Evolutionary conservation across 805 yeast genomes (phyloP).

Genomic region (Starmerella stigmatis): DNA sequence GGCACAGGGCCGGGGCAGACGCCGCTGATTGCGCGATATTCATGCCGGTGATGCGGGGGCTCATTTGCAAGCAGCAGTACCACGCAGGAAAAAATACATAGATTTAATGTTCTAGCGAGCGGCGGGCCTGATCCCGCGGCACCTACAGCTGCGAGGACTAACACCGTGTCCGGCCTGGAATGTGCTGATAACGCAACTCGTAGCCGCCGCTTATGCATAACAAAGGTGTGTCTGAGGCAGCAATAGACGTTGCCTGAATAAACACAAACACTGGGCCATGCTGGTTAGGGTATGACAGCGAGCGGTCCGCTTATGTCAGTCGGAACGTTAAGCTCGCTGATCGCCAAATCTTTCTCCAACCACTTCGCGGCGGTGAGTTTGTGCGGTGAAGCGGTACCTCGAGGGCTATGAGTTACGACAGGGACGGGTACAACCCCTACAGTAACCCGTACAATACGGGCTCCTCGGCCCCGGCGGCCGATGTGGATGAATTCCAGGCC

Average conservation of each 20-base stretch:
- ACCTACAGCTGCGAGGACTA: background rate
- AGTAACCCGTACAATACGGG: constrained; percentile 8
- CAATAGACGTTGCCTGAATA: constrained; percentile 1
- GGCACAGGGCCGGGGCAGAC: background rate
- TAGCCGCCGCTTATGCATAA: background rate
- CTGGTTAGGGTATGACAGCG: background rate
- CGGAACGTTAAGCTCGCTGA: background rate
- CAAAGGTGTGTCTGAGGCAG: background rate
- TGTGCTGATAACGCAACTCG: background rate
- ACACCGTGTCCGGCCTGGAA: background rate
- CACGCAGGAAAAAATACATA: too few relatives aligned
- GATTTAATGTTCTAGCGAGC: too few relatives aligned
- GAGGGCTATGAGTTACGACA: constrained; percentile 7
- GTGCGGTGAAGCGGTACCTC: background rate
- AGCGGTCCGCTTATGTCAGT: background rate
- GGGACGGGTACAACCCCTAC: constrained; percentile 21
- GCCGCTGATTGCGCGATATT: too few relatives aligned
- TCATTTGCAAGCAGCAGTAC: too few relatives aligned
- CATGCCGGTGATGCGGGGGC: too few relatives aligned
- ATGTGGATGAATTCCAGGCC: constrained; percentile 17
- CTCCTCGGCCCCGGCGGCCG: constrained; percentile 10
- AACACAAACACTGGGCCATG: constrained; percentile 3
- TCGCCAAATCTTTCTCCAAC: constrained; percentile 7
- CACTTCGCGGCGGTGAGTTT: constrained; percentile 1
- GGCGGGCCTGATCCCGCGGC: background rate